Percentiles rank a stretch among this genome's conserved stretches.
Evolutionary conservation across 164 flowering plant species (phyloP).

Genomic region (Sedum album): DNA sequence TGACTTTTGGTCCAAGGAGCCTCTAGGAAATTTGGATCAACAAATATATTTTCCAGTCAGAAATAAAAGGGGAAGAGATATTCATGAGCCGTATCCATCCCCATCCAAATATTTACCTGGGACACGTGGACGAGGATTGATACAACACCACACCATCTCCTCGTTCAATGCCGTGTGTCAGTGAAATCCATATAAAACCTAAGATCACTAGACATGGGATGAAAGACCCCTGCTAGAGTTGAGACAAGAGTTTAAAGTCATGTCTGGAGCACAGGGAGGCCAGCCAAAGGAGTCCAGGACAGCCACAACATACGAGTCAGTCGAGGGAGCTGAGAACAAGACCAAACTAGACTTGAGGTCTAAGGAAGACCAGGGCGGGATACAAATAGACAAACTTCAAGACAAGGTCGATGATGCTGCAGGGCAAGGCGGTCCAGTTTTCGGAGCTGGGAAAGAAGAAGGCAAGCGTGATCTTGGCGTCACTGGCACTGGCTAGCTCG

Average conservation of each 20-base stretch:
- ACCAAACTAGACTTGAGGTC: conserved; percentile 32
- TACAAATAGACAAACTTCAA: conserved; percentile 50
- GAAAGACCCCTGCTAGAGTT: conserved; percentile 1
- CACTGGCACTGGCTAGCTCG: conserved; percentile 47
- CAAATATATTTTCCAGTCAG: no score
- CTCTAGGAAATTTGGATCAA: no score
- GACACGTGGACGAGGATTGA: background rate
- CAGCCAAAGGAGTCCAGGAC: conserved; percentile 50
- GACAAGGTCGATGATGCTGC: conserved; percentile 69
- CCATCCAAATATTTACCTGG: background rate
- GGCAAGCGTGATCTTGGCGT: conserved; percentile 60
- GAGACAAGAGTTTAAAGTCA: conserved; percentile 5
- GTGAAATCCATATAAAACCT: background rate
- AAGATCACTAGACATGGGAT: background rate
- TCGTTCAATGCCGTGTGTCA: background rate
- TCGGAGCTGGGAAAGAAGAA: conserved; percentile 47
- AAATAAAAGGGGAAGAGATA: no score
- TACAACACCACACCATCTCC: background rate
- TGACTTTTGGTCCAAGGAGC: background rate
- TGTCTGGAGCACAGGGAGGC: conserved; percentile 96
- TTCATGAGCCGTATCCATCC: no score
- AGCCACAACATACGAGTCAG: conserved; percentile 66
- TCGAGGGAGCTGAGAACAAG: conserved; percentile 42
- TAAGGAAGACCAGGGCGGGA: conserved; percentile 40
- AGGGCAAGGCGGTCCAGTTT: conserved; percentile 71